Evolutionary conservation across 192 early-diverging fungal genomes (phyloP).

Genomic region (Diversispora epigaea): DNA sequence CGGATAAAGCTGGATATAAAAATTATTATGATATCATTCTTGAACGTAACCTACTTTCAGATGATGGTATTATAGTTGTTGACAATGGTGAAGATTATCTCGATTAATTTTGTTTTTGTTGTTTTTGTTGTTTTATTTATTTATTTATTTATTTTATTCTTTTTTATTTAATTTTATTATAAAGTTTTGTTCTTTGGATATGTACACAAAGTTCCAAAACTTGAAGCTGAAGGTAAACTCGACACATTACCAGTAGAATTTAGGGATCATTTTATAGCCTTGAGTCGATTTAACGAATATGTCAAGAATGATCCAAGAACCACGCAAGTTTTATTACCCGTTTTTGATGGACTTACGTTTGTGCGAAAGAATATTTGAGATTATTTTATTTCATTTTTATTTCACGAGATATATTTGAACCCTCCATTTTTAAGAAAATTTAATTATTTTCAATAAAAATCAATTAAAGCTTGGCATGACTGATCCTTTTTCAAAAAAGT

Average conservation of each 20-base stretch:
- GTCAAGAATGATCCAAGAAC: slow-evolving; percentile 58
- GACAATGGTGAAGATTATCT: slow-evolving; percentile 55
- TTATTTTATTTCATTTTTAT: too few species aligned
- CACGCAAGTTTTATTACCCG: slow-evolving; percentile 58
- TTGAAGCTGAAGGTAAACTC: not conserved
- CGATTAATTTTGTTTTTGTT: too few species aligned
- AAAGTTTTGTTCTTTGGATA: not conserved
- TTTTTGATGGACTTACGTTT: slow-evolving; percentile 60
- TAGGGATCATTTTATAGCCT: not conserved
- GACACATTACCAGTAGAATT: not conserved
- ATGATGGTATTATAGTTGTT: slow-evolving; percentile 59
- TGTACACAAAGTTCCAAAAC: not conserved
- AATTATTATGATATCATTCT: slow-evolving; percentile 64
- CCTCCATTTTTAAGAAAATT: too few species aligned
- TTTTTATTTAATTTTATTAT: not conserved
- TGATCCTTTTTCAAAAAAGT: too few species aligned
- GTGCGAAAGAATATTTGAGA: not conserved
- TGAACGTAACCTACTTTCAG: slow-evolving; percentile 55
- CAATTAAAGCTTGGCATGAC: too few species aligned
- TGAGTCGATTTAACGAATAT: slow-evolving; percentile 65
- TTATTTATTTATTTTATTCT: too few species aligned
- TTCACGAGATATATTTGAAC: too few species aligned
- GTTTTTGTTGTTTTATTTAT: not conserved
- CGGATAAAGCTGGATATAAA: slow-evolving; percentile 67
- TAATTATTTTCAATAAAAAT: too few species aligned